Conservation (phyloP, 163 green algal genomes). For the Chlorella variabilis region DNA sequence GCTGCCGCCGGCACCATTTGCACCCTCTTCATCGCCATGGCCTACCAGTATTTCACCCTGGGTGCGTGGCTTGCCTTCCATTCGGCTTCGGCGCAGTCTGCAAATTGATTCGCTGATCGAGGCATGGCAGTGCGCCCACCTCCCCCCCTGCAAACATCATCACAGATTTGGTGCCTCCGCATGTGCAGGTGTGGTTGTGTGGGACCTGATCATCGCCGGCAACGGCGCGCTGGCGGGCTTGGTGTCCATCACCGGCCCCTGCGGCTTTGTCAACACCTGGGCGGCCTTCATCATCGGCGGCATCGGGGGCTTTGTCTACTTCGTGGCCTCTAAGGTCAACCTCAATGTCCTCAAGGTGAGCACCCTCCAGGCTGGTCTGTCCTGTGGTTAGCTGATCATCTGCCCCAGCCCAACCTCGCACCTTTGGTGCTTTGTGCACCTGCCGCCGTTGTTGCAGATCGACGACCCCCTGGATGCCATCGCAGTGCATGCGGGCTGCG, state of each 20-base stretch:
- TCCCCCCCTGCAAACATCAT: background rate
- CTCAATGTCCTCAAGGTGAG: constrained; percentile 63
- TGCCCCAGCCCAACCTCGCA: background rate
- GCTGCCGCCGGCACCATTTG: constrained; percentile 79
- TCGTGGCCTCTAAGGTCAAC: constrained; percentile 54
- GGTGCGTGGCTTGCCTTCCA: background rate
- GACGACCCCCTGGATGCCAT: constrained; percentile 95
- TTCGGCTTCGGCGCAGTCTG: no score
- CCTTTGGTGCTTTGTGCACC: background rate
- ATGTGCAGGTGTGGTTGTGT: constrained; percentile 52
- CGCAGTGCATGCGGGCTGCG: constrained; percentile 86
- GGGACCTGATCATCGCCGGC: constrained; percentile 70
- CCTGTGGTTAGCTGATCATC: no score
- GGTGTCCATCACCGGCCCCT: constrained; percentile 85
- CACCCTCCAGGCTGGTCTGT: no score
- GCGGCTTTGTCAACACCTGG: constrained; percentile 86
- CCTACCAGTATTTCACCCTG: constrained; percentile 44
- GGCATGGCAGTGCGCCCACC: no score
- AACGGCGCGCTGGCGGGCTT: constrained; percentile 92
- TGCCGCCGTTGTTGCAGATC: no score
- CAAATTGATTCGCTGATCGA: no score
- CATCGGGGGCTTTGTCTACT: constrained; percentile 72
- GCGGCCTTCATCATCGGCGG: constrained; percentile 84
- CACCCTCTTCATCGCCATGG: constrained; percentile 69
- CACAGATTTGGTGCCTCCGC: background rate